Conservation (phyloP, 805 yeast genomes). For the Saccharomycopsis sp. region DNA sequence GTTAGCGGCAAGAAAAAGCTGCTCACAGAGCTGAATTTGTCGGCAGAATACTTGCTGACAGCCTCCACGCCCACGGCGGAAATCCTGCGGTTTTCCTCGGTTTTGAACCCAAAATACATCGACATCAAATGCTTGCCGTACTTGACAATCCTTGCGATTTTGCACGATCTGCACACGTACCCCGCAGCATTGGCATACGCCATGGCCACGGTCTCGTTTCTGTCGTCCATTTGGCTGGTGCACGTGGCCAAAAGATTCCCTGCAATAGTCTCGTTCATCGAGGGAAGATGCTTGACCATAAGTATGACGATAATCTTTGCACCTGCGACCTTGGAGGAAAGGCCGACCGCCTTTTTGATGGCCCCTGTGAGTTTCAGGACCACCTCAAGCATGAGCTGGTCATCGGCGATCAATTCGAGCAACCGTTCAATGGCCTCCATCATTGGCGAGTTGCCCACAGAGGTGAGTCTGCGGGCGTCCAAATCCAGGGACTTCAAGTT, state of each 20-base stretch:
- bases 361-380: conserved; percentile 45
- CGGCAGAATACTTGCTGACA: conserved; percentile 61
- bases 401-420: conserved; percentile 50
- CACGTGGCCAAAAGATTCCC: conserved; percentile 58
- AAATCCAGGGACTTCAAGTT: conserved; percentile 64
- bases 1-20: conserved; percentile 69
- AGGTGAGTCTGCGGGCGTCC: conserved; percentile 68
- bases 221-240: conserved; percentile 52
- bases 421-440: conserved; percentile 79
- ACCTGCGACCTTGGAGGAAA: conserved; percentile 87
- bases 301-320: conserved; percentile 64
- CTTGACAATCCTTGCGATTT: conserved; percentile 42
- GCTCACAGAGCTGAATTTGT: conserved; percentile 54
- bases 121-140: conserved; percentile 45
- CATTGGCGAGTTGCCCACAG: conserved; percentile 76
- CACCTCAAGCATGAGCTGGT: conserved; percentile 39
- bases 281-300: conserved; percentile 30
- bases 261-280: conserved; percentile 42
- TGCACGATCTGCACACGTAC: conserved; percentile 59
- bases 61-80: conserved; percentile 60
- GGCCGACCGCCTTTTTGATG: conserved; percentile 68
- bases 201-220: conserved; percentile 63
- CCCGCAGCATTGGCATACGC: conserved; percentile 81
- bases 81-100: conserved; percentile 37
- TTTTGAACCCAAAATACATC: conserved; percentile 53